phyloP scores from a whole-genome alignment of 2,329 filamentous ascomycete genomes.

The Pseudogymnoascus verrucosus region DNA sequence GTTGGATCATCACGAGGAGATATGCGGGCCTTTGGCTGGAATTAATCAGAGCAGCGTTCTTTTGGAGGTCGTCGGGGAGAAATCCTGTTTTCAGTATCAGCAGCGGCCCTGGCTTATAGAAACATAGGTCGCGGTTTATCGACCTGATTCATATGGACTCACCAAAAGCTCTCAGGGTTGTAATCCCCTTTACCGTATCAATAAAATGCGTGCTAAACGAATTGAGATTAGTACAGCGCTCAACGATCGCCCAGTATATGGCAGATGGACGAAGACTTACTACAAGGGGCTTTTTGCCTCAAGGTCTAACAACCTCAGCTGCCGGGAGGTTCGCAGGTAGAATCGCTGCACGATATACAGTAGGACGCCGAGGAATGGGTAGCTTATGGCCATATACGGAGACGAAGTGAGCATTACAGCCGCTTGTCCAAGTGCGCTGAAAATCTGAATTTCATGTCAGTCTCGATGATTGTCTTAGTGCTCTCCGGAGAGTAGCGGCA shows the following conservation, averaged over 20 bases:
- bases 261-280: background rate
- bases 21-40: conserved; percentile 38
- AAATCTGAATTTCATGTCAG: background rate
- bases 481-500: background rate
- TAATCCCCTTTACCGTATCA: conserved; percentile 34
- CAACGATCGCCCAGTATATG: background rate
- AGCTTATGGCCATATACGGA: conserved; percentile 9
- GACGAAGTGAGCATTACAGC: background rate
- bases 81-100: background rate
- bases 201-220: conserved; percentile 28
- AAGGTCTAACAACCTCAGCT: conserved; percentile 37
- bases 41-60: conserved; percentile 25
- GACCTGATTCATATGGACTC: background rate
- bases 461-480: too few relatives aligned
- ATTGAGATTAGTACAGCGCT: background rate
- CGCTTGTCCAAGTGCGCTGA: background rate
- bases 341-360: conserved; percentile 27
- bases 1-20: conserved; percentile 35
- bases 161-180: conserved; percentile 37
- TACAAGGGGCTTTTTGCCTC: conserved; percentile 35
- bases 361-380: conserved; percentile 1
- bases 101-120: background rate
- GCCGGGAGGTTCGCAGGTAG: conserved; percentile 38
- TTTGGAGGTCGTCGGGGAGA: conserved; percentile 27
- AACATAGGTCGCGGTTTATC: background rate